A percentile compares a stretch with the other conserved stretches of the same genome.
Evolutionary conservation across 371 early-diverging fungal genomes (phyloP).

Genomic region (Apophysomyces variabilis): DNA sequence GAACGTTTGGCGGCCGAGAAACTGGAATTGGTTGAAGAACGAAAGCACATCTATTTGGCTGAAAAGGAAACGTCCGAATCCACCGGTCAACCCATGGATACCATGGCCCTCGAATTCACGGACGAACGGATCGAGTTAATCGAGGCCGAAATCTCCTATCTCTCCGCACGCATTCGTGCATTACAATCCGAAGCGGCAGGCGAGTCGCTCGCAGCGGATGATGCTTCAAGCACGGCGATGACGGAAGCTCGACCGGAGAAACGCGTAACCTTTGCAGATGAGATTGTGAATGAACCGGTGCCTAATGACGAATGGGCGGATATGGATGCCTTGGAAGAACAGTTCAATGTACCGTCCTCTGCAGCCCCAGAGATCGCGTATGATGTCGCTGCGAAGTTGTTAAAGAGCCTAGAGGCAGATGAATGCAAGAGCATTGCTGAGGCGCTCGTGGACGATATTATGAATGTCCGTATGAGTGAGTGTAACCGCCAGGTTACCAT

Average conservation of each 20-base stretch:
- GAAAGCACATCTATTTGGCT: constrained; percentile 67
- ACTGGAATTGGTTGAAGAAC: constrained; percentile 71
- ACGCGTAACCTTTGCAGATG: constrained; percentile 54
- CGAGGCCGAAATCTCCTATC: constrained; percentile 81
- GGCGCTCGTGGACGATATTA: constrained; percentile 79
- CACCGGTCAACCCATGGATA: constrained; percentile 55
- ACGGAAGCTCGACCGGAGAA: constrained; percentile 34
- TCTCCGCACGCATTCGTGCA: constrained; percentile 73
- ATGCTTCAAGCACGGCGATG: constrained; percentile 48
- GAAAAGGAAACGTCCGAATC: constrained; percentile 62
- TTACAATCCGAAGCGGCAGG: constrained; percentile 75
- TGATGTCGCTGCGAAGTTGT: constrained; percentile 62
- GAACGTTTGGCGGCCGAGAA: constrained; percentile 73
- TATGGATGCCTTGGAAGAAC: constrained; percentile 58
- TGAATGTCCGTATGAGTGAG: constrained; percentile 68
- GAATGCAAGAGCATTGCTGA: constrained; percentile 77
- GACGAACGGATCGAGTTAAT: constrained; percentile 86
- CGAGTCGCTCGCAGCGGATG: constrained; percentile 52
- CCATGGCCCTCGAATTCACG: constrained; percentile 67
- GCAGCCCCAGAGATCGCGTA: constrained; percentile 65
- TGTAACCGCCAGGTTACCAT: constrained; percentile 63
- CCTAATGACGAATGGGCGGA: constrained; percentile 45
- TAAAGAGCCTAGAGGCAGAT: constrained; percentile 66
- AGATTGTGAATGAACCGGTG: constrained; percentile 35
- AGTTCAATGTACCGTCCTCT: constrained; percentile 52